A percentile compares a stretch with the other conserved stretches of the same genome.
Evolutionary conservation across 2,329 filamentous ascomycete species (phyloP).

Genomic region (Pestalotiopsis sp.): DNA sequence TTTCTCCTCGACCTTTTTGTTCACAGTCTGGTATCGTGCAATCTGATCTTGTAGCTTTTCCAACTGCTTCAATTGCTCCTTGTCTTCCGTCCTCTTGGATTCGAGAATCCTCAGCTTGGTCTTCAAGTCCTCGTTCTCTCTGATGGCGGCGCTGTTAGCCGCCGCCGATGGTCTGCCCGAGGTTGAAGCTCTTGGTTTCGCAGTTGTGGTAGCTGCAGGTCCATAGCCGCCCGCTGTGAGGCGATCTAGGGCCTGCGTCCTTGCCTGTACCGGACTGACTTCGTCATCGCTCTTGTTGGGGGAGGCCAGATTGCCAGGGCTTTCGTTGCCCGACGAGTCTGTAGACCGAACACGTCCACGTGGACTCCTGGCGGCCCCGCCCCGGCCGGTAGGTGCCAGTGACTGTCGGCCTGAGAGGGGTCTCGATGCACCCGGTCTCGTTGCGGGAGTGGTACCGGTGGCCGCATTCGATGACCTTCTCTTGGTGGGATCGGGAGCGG

Average conservation of each 20-base stretch:
- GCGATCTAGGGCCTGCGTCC: constrained; percentile 55
- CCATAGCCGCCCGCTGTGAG: constrained; percentile 40
- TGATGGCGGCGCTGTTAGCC: constrained; percentile 51
- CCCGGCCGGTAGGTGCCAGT: constrained; percentile 32
- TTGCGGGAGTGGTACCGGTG: constrained; percentile 36
- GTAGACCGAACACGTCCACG: constrained; percentile 47
- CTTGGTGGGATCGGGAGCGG: constrained; percentile 46
- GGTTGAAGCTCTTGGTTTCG: constrained; percentile 28
- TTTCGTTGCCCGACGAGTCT: constrained; percentile 48
- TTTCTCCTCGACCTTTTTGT: constrained; percentile 88
- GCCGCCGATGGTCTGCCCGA: constrained; percentile 40
- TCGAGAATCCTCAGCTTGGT: constrained; percentile 86
- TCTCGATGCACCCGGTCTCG: constrained; percentile 31
- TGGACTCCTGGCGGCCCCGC: constrained; percentile 38
- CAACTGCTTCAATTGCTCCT: constrained; percentile 79
- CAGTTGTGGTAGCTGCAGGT: constrained; percentile 33
- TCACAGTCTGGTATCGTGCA: constrained; percentile 80
- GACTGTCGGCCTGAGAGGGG: constrained; percentile 41
- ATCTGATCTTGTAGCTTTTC: constrained; percentile 76
- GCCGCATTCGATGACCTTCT: constrained; percentile 48
- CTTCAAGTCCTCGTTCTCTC: constrained; percentile 85
- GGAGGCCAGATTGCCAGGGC: constrained; percentile 41
- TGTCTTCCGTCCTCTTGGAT: constrained; percentile 82
- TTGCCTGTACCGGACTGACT: constrained; percentile 52
- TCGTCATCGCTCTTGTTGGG: constrained; percentile 55